Evolutionary conservation across 2,329 filamentous ascomycete genomes (phyloP).

Genomic region (Escovopsis sp.): DNA sequence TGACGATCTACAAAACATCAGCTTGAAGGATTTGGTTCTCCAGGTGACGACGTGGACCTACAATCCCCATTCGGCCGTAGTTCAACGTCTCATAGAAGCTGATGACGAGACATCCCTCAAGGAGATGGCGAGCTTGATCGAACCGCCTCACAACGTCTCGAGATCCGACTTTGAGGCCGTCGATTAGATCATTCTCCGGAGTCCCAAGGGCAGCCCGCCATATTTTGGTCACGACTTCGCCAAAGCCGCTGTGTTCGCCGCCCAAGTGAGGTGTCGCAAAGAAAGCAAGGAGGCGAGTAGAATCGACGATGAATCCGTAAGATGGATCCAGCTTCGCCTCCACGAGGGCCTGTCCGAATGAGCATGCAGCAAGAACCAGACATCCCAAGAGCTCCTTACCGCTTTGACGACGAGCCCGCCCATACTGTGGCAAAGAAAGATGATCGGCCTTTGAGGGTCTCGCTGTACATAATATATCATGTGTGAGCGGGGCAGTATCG

Average conservation of each 20-base stretch:
- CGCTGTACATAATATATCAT: no score
- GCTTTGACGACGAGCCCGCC: slow-evolving; percentile 7
- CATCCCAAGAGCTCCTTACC: neutral
- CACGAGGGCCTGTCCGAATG: slow-evolving; percentile 3
- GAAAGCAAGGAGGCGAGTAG: slow-evolving; percentile 2
- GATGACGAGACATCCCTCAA: neutral
- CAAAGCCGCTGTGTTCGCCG: neutral
- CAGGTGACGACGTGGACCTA: neutral
- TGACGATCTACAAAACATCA: neutral
- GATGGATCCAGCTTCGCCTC: slow-evolving; percentile 1
- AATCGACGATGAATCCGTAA: neutral
- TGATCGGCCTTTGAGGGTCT: slow-evolving; percentile 1
- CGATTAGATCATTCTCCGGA: slow-evolving; percentile 1
- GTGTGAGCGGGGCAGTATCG: no score
- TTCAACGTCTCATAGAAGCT: slow-evolving; percentile 3
- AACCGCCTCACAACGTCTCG: slow-evolving; percentile 3
- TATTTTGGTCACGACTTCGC: slow-evolving; percentile 2
- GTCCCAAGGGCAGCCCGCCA: neutral
- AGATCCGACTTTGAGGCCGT: slow-evolving; percentile 1
- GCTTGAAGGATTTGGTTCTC: neutral
- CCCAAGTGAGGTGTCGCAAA: slow-evolving; percentile 4
- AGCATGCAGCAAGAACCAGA: neutral
- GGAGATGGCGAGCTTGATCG: slow-evolving; percentile 1
- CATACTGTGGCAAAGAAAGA: slow-evolving; percentile 7
- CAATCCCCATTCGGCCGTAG: slow-evolving; percentile 2